These are phyloP conservation scores for Dissoconium aciculare DNA, from an alignment of 2,329 filamentous ascomycete genomes.

Conservation along the genomic window DNA sequence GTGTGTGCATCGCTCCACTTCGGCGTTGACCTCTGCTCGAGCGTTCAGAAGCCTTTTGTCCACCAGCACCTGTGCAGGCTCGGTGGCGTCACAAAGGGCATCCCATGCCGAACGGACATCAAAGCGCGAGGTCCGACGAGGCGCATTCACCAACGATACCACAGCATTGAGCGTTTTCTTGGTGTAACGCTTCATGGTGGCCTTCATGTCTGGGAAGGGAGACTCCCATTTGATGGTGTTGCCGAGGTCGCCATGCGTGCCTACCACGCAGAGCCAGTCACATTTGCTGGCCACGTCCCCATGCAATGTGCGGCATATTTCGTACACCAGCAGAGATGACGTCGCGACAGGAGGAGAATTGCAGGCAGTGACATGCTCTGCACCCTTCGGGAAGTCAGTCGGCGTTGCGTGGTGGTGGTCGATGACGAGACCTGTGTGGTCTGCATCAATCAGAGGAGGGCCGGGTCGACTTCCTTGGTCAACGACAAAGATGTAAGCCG, in stretches of 20 bases:
- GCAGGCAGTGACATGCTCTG: constrained; percentile 46
- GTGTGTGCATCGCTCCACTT: constrained; percentile 47
- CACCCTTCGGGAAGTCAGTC: constrained; percentile 42
- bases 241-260: constrained; percentile 52
- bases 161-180: constrained; percentile 50
- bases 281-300: constrained; percentile 35
- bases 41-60: constrained; percentile 39
- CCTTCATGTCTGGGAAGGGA: constrained; percentile 51
- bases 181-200: constrained; percentile 44
- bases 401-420: constrained; percentile 47
- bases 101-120: constrained; percentile 47
- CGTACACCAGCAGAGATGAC: constrained; percentile 47
- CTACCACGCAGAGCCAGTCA: constrained; percentile 31
- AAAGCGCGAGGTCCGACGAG: constrained; percentile 45
- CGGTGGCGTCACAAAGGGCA: constrained; percentile 37
- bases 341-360: constrained; percentile 51
- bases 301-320: constrained; percentile 45
- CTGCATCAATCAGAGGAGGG: constrained; percentile 37
- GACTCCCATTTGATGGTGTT: constrained; percentile 49
- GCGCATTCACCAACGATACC: constrained; percentile 50
- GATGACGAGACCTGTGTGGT: constrained; percentile 43
- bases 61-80: constrained; percentile 35
- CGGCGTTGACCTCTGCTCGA: constrained; percentile 43
- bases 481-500: constrained; percentile 47
- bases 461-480: constrained; percentile 48